Conservation (phyloP, 768 basidiomycete genomes). For the Mycena maculata region DNA sequence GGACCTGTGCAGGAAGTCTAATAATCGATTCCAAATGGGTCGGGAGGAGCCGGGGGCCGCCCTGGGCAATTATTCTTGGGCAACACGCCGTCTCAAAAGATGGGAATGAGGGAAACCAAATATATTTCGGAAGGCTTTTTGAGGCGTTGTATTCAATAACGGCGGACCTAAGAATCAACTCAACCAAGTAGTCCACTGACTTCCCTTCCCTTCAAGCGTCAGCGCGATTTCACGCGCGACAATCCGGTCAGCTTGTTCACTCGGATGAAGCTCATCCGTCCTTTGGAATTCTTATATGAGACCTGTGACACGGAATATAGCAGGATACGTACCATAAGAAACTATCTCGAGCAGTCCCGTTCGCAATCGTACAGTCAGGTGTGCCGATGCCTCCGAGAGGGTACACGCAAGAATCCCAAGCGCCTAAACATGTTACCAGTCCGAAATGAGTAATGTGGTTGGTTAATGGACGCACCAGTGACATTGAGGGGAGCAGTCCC, state of each 20-base stretch:
- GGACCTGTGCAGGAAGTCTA: no score
- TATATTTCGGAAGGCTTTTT: no score
- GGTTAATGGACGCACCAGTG: constrained; percentile 57
- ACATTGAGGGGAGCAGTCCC: constrained; percentile 72
- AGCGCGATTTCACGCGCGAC: constrained; percentile 64
- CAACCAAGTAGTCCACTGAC: constrained; percentile 64
- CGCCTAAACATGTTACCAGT: constrained; percentile 50
- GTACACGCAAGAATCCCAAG: constrained; percentile 44
- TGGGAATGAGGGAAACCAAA: no score
- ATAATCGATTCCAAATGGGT: no score
- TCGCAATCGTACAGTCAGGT: constrained; percentile 48
- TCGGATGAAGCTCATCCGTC: constrained; percentile 72
- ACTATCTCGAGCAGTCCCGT: constrained; percentile 63
- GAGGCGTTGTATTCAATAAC: no score
- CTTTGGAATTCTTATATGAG: constrained; percentile 34
- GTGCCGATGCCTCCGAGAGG: constrained; percentile 42
- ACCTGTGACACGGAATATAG: background rate
- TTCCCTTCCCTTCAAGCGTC: constrained; percentile 56
- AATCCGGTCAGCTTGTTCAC: constrained; percentile 66
- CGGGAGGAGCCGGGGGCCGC: no score
- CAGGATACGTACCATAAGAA: constrained; percentile 63
- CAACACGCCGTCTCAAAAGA: no score
- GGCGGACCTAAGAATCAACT: constrained; percentile 41
- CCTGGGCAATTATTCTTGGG: no score
- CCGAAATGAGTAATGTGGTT: constrained; percentile 56